Conservation (phyloP, 352 stramenopile species). For the Globisporangium abappressorium region DNA sequence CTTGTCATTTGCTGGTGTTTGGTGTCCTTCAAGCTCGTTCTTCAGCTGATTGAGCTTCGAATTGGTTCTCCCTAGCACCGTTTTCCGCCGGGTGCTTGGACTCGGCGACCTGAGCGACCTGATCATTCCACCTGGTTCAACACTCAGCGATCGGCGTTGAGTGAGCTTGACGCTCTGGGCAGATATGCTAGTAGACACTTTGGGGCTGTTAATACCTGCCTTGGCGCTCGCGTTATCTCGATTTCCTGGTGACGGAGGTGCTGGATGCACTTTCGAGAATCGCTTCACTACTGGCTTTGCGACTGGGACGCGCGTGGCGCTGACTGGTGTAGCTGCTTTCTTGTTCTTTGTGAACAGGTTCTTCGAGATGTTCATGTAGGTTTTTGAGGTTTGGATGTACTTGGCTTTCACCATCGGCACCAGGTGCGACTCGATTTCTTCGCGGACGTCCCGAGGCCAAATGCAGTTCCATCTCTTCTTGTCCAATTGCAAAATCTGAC, state of each 20-base stretch:
- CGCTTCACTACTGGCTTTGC: background rate
- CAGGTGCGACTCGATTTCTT: slow-evolving; percentile 38
- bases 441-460: slow-evolving; percentile 39
- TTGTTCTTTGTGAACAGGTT: slow-evolving; percentile 66
- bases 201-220: background rate
- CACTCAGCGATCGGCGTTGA: slow-evolving; percentile 6
- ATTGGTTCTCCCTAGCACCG: slow-evolving; percentile 1
- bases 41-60: slow-evolving; percentile 5
- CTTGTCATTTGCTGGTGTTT: background rate
- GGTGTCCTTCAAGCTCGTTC: background rate
- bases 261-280: slow-evolving; percentile 2
- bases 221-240: background rate
- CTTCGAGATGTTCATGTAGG: slow-evolving; percentile 59
- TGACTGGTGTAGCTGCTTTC: slow-evolving; percentile 15
- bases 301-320: slow-evolving; percentile 1
- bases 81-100: background rate
- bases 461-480: slow-evolving; percentile 41
- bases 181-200: background rate
- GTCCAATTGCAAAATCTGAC: slow-evolving; percentile 63
- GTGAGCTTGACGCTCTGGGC: background rate
- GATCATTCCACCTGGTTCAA: background rate
- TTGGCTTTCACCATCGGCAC: slow-evolving; percentile 32
- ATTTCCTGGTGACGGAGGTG: background rate
- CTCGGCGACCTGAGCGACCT: background rate
- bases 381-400: slow-evolving; percentile 32